A percentile compares a stretch with the other conserved stretches of the same genome.
Conservation (phyloP, 805 yeast species). For the Candida chilensis region DNA sequence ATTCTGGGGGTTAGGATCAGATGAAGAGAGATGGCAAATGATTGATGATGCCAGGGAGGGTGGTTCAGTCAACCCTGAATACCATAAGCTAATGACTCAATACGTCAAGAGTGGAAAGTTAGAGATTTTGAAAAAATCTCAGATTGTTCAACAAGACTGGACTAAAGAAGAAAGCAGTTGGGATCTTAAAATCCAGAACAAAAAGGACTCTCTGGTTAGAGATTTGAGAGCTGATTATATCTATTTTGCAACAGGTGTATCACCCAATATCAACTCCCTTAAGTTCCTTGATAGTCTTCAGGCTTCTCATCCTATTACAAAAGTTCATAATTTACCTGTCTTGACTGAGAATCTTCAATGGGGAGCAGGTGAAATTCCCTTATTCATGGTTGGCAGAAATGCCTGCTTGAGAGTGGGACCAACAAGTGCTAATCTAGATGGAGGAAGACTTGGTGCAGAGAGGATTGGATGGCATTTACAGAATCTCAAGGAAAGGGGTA, state of each 20-base stretch:
- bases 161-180: slow-evolving; percentile 13
- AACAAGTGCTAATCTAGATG: slow-evolving; percentile 35
- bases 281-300: slow-evolving; percentile 18
- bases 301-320: slow-evolving; percentile 15
- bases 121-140: slow-evolving; percentile 15
- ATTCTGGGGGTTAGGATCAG: slow-evolving; percentile 30
- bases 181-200: slow-evolving; percentile 8
- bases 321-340: slow-evolving; percentile 28
- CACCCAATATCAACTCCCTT: slow-evolving; percentile 15
- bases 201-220: not conserved
- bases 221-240: slow-evolving; percentile 17
- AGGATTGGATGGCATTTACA: slow-evolving; percentile 30
- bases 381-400: slow-evolving; percentile 31
- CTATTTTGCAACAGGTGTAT: slow-evolving; percentile 31
- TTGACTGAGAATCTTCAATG: slow-evolving; percentile 34
- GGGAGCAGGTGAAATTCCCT: slow-evolving; percentile 24
- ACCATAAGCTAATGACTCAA: slow-evolving; percentile 18
- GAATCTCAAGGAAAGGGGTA: too few relatives aligned
- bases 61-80: slow-evolving; percentile 36
- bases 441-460: slow-evolving; percentile 36
- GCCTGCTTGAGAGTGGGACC: slow-evolving; percentile 34
- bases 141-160: slow-evolving; percentile 15
- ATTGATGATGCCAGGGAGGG: slow-evolving; percentile 33
- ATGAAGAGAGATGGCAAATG: slow-evolving; percentile 28
- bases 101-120: slow-evolving; percentile 20